Evolutionary conservation across 2,329 filamentous ascomycete species (phyloP), one percentile per base, ranked within the genome.

Genomic region (Hymenoscyphus repandus): DNA sequence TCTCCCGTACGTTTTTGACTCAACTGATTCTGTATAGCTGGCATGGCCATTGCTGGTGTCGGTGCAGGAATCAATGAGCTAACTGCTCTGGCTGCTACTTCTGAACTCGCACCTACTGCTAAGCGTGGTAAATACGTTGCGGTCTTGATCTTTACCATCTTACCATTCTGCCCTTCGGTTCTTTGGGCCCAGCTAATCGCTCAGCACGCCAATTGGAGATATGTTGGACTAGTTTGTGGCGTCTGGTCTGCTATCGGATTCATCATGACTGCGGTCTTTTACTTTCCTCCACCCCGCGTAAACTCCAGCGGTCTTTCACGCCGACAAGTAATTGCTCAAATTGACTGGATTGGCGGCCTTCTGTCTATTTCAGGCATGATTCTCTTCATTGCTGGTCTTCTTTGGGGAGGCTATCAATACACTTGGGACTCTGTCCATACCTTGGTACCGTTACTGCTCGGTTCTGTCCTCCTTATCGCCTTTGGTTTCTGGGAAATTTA

Each of bases 31-130:
- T 22, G 11, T 2, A 10, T 44, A 79, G 76, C 64, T 44, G 70
- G 72, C 13, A 74, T 74, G 71, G 63, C 64, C 2, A 72, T 87
- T 55, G 75, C 82, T 9, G 84, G 84, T 1, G 70, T 80, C 5
- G 84, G 83, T 32, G 82, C 83, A 10, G 84, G 84, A 12, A 76
- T 87, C 53, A 83, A 82, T 57, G 83, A 87, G 64, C 70, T 88
- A 32, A 87, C 82, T 5, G 82, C 84, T 4, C 70, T 88, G 7
- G 82, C 84, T 27, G 84, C 77, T 32, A 84, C 83, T 1, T 80
- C 82, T 2, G 84, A 88, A 63, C 73, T 88, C 53, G 85, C 82
- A 0, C 84, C 85, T 1, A 79, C 79, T 17, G 72, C 76, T 15
- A 79, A 85, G 64, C 77, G 85, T 43, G 83, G 57, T 27, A 76